Base-by-base conservation (phyloP, 495 filamentous ascomycete genomes). In the Neurospora terricola region DNA sequence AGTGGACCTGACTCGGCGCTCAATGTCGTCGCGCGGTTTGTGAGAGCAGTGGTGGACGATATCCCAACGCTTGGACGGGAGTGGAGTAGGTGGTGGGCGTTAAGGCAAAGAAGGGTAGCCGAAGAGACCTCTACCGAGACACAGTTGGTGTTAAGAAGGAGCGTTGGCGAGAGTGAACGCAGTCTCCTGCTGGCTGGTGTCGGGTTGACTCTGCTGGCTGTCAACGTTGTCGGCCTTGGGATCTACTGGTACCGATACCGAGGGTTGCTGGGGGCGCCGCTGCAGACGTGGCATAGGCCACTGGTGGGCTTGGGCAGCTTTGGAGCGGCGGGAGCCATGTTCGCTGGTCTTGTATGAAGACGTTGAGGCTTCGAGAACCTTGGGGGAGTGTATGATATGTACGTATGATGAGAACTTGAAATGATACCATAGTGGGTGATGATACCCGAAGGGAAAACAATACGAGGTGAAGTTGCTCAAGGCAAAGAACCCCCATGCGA, bases 271-370 rank as follows among this genome's bases (percentile, higher is more conserved):
- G 83, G 83, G 10, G 78, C 79, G 11, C 73, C 70, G 4, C 74
- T 80, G 18, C 81, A 84, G 62, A 72, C 78, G 7, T 85, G 83
- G 73, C 73, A 81, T 62, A 70, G 71, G 14, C 21, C 59, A 6
- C 74, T 54, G 48, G 74, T 72, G 3, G 74, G 78, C 8, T 72
- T 85, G 8, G 73, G 76, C 71, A 77, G 75, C 62, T 77, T 82
- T 43, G 82, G 83, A 3, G 80, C 78, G 12, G 76, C 80, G 11
- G 81, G 83, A 2, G 75, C 74, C 16, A 77, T 85, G 75, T 74
- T 83, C 21, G 74, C 69, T 14, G 27, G 43, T 62, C 54, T 62
- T 62, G 54, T 30, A 62, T 62, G 12, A 62, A 62, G 21, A 62
- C 54, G 11, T 62, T 27, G 12, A 62, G 54, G 11, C 12, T 62